A percentile compares a stretch with the other conserved stretches of the same genome.
Conservation (phyloP, 2,329 filamentous ascomycete genomes). For the Aspergillus sp. region DNA sequence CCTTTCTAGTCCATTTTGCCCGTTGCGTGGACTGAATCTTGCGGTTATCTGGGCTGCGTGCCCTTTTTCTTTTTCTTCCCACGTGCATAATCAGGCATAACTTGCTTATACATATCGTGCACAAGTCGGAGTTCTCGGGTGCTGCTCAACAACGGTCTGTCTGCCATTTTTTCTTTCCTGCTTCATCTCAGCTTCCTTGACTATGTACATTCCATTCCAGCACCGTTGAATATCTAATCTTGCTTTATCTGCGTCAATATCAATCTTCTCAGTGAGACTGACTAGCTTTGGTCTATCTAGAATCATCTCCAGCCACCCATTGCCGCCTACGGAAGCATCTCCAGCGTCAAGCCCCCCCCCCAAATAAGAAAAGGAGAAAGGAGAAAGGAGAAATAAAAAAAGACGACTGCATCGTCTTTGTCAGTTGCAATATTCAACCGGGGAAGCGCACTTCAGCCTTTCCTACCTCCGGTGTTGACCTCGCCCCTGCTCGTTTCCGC, state of each 20-base stretch:
- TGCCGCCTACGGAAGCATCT: too few species aligned
- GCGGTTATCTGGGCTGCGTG: background rate
- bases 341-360: background rate
- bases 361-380: background rate
- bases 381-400: background rate
- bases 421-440: background rate
- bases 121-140: background rate
- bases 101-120: background rate
- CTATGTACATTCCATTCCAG: background rate
- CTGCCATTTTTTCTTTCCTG: background rate
- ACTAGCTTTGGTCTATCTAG: background rate
- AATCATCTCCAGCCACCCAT: too few species aligned
- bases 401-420: background rate
- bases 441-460: background rate
- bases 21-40: background rate
- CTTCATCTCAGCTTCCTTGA: background rate
- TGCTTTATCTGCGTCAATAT: background rate
- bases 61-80: too few species aligned
- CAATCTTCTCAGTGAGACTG: too few species aligned
- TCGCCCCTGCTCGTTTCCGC: conserved; percentile 4
- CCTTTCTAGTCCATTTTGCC: too few species aligned
- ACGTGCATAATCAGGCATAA: too few species aligned
- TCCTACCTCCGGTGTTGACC: background rate
- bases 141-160: background rate
- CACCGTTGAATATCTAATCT: background rate